Evolutionary conservation across 345 rosid genomes (phyloP).

Genomic region (Gynandropsis gynandra): DNA sequence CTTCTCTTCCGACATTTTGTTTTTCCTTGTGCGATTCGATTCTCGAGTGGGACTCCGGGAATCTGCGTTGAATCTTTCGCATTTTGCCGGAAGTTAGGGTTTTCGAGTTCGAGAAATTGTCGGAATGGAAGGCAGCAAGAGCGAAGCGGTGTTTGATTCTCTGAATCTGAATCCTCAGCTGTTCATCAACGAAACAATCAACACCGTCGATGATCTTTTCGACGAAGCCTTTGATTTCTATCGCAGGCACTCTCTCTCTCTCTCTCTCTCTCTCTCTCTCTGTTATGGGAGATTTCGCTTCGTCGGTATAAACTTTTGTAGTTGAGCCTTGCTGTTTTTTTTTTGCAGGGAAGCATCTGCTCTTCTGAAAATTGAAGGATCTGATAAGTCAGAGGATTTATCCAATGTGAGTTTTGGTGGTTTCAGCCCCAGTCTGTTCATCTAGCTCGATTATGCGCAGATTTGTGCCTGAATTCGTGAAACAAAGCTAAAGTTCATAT

Average conservation of each 20-base stretch:
- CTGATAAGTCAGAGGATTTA: conserved; percentile 42
- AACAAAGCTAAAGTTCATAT: not conserved
- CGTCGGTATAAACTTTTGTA: not conserved
- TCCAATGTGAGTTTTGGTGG: conserved; percentile 33
- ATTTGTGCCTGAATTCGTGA: not conserved
- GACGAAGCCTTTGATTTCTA: conserved; percentile 62
- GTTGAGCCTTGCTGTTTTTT: not conserved
- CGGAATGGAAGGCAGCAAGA: conserved; percentile 64
- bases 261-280: conserved; percentile 1
- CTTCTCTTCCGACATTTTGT: no score
- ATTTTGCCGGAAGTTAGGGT: conserved; percentile 11
- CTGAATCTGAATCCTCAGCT: conserved; percentile 59
- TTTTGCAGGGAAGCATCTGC: conserved; percentile 52
- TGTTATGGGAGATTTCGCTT: not conserved
- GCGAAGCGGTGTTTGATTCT: conserved; percentile 50
- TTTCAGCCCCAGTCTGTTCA: not conserved
- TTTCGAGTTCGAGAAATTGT: not conserved
- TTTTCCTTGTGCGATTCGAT: no score
- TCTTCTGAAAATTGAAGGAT: conserved; percentile 35
- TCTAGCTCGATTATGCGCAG: no score
- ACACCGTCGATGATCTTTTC: conserved; percentile 54
- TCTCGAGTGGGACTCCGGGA: no score
- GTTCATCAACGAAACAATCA: conserved; percentile 68
- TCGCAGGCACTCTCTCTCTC: conserved; percentile 30
- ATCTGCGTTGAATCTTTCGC: not conserved